These are phyloP conservation scores for Zopfia rhizophila DNA, from an alignment of 2,329 filamentous ascomycete genomes.

Conservation along the genomic window DNA sequence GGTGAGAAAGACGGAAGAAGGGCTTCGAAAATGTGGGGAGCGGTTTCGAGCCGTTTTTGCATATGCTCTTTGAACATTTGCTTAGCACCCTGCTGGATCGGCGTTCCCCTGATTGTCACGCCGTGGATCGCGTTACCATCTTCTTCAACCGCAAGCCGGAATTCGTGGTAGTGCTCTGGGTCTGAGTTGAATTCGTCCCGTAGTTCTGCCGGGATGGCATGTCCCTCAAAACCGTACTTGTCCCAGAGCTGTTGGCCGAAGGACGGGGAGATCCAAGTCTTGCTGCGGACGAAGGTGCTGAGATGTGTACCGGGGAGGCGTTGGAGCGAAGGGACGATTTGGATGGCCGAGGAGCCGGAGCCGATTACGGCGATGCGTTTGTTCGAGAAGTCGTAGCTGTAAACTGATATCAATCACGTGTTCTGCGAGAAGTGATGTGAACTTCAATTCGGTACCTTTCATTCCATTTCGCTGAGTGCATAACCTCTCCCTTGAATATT, in stretches of 20 bases:
- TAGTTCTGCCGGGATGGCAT: slow-evolving; percentile 36
- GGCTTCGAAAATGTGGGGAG: slow-evolving; percentile 53
- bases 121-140: slow-evolving; percentile 44
- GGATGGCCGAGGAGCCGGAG: slow-evolving; percentile 51
- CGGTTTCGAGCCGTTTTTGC: slow-evolving; percentile 48
- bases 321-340: slow-evolving; percentile 54
- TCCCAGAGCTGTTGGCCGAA: slow-evolving; percentile 43
- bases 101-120: slow-evolving; percentile 48
- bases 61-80: slow-evolving; percentile 54
- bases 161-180: slow-evolving; percentile 43
- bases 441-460: slow-evolving; percentile 43
- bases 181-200: slow-evolving; percentile 38
- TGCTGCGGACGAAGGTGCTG: slow-evolving; percentile 45
- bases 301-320: slow-evolving; percentile 42
- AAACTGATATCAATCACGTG: neutral
- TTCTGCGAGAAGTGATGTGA: neutral
- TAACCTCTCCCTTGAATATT: slow-evolving; percentile 45
- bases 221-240: slow-evolving; percentile 47
- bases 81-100: slow-evolving; percentile 50
- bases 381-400: slow-evolving; percentile 42
- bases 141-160: slow-evolving; percentile 45
- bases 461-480: slow-evolving; percentile 50
- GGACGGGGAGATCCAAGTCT: slow-evolving; percentile 49
- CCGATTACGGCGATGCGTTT: slow-evolving; percentile 50
- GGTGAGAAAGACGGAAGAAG: slow-evolving; percentile 56